phyloP scores from a whole-genome alignment of 352 stramenopile genomes.

The Pythium dissimile region DNA sequence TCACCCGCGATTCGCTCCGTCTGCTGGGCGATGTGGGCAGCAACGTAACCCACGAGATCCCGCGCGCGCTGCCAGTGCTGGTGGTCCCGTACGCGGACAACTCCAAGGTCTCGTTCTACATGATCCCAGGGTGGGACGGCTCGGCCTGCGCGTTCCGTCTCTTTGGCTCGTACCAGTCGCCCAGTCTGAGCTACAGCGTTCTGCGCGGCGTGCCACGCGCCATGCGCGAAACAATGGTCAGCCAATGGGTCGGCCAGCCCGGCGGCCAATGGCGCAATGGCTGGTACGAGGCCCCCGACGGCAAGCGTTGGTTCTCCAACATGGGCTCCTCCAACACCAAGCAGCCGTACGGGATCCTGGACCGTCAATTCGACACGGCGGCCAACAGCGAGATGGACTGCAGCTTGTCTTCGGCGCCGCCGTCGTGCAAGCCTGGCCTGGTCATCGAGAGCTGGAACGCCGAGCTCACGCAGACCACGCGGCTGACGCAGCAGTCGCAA shows the following conservation, averaged over 20 bases:
- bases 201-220: constrained; percentile 4
- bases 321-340: constrained; percentile 7
- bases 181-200: constrained; percentile 19
- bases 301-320: constrained; percentile 14
- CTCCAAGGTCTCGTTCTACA: neutral
- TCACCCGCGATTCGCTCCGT: constrained; percentile 10
- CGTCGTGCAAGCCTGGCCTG: neutral
- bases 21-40: constrained; percentile 9
- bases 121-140: constrained; percentile 20
- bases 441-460: constrained; percentile 4
- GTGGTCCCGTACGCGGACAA: constrained; percentile 30
- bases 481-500: neutral
- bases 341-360: neutral
- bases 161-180: constrained; percentile 17
- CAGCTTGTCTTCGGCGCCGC: neutral
- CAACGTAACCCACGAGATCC: neutral
- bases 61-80: constrained; percentile 15
- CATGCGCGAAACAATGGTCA: constrained; percentile 10
- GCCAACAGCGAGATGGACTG: neutral
- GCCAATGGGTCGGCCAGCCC: constrained; percentile 10
- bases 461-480: neutral
- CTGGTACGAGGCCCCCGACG: constrained; percentile 14
- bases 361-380: constrained; percentile 17
- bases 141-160: constrained; percentile 15
- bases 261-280: constrained; percentile 28